These are phyloP conservation scores for Trametes cubensis DNA, from an alignment of 768 basidiomycete species.

Conservation along the genomic window DNA sequence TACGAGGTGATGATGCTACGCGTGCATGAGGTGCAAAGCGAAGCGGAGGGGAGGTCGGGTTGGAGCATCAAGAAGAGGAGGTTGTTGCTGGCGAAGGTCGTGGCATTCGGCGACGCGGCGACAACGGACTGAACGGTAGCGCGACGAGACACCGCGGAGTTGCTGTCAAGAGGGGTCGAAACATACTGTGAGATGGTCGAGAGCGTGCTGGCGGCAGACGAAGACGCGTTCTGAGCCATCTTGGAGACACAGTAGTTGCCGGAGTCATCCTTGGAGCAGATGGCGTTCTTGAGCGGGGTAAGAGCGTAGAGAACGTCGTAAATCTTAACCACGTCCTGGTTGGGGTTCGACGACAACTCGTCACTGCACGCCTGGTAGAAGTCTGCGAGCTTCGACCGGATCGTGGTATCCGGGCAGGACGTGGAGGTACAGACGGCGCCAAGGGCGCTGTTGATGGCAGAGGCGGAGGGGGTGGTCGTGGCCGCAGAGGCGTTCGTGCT, in stretches of 20 bases:
- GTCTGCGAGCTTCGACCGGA: conserved; percentile 62
- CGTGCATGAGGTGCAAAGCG: conserved; percentile 84
- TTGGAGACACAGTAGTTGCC: conserved; percentile 70
- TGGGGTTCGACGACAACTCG: conserved; percentile 64
- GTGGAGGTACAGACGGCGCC: conserved; percentile 52
- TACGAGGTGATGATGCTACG: conserved; percentile 75
- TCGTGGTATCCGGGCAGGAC: conserved; percentile 56
- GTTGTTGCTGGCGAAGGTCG: conserved; percentile 58
- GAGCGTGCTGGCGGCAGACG: conserved; percentile 16
- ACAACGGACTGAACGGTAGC: conserved; percentile 37
- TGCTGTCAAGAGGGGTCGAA: conserved; percentile 23
- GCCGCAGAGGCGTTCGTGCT: conserved; percentile 42
- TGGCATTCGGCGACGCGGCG: conserved; percentile 51
- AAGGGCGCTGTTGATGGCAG: conserved; percentile 56
- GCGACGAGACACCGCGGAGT: conserved; percentile 26
- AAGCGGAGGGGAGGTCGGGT: conserved; percentile 45
- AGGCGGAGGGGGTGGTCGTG: conserved; percentile 34
- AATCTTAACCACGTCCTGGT: conserved; percentile 52
- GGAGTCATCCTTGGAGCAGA: conserved; percentile 76
- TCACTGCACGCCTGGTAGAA: conserved; percentile 72
- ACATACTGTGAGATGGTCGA: conserved; percentile 32
- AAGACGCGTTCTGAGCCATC: conserved; percentile 38
- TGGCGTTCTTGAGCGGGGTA: conserved; percentile 60
- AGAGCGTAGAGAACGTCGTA: conserved; percentile 86
- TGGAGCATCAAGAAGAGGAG: conserved; percentile 81